Conservation (phyloP, 2,329 filamentous ascomycete species). For the Penicillium crustosum region DNA sequence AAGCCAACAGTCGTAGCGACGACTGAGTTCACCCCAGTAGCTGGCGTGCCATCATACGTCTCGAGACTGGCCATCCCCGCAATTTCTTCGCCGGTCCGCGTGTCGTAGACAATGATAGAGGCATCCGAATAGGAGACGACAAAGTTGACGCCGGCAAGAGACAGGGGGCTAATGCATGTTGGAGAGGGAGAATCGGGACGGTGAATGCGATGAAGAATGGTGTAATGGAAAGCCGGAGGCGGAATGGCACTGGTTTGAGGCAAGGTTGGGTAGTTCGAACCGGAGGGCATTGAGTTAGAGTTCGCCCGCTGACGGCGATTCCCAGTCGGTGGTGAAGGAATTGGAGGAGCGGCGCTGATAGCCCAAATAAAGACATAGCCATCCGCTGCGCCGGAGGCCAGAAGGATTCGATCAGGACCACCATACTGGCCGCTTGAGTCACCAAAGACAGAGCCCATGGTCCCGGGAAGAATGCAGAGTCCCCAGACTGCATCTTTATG, state of each 20-base stretch:
- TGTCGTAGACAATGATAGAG: conserved; percentile 88
- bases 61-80: conserved; percentile 91
- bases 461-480: conserved; percentile 85
- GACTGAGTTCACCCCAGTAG: conserved; percentile 83
- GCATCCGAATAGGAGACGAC: conserved; percentile 92
- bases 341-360: conserved; percentile 64
- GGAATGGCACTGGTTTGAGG: conserved; percentile 87
- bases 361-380: conserved; percentile 93
- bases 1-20: conserved; percentile 82
- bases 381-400: conserved; percentile 90
- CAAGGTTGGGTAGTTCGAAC: conserved; percentile 84
- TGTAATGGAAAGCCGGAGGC: conserved; percentile 81
- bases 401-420: conserved; percentile 77
- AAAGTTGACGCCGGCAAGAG: conserved; percentile 78
- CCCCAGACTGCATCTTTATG: conserved; percentile 97
- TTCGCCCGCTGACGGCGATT: conserved; percentile 76
- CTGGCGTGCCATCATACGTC: conserved; percentile 84
- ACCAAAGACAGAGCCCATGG: conserved; percentile 77
- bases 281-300: conserved; percentile 93
- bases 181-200: conserved; percentile 71
- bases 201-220: conserved; percentile 81
- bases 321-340: conserved; percentile 65
- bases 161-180: conserved; percentile 90
- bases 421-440: conserved; percentile 69
- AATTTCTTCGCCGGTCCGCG: conserved; percentile 84